Percentiles rank a stretch among this genome's conserved stretches.
Evolutionary conservation across 208 protist genomes (phyloP).

Genomic region (Leptomonas seymouri): DNA sequence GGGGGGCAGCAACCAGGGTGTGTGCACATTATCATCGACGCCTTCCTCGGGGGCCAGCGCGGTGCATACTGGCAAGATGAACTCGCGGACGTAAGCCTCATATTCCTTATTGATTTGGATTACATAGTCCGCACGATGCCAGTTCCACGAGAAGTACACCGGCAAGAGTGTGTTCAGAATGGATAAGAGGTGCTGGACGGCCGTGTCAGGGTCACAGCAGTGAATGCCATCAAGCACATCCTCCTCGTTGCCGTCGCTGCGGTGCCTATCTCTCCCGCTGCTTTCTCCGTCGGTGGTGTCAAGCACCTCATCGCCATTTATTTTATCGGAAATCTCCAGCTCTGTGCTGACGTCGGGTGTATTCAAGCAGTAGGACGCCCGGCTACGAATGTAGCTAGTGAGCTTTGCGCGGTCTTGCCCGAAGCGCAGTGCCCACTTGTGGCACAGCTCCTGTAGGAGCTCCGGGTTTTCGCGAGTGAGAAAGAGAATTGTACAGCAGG

Average conservation of each 20-base stretch:
- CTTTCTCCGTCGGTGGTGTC: background rate
- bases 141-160: constrained; percentile 91
- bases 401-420: constrained; percentile 53
- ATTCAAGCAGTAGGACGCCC: constrained; percentile 33
- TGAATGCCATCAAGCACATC: constrained; percentile 4
- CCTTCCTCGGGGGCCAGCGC: constrained; percentile 55
- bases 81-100: constrained; percentile 68
- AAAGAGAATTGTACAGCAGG: constrained; percentile 82
- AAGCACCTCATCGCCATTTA: constrained; percentile 8
- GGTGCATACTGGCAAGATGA: constrained; percentile 73
- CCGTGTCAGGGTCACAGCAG: constrained; percentile 54
- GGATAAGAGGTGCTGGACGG: constrained; percentile 73
- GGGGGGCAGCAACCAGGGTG: constrained; percentile 38
- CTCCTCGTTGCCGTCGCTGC: constrained; percentile 6
- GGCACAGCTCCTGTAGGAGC: constrained; percentile 56
- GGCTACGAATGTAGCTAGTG: constrained; percentile 43
- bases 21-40: constrained; percentile 54
- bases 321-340: constrained; percentile 1
- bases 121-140: constrained; percentile 78
- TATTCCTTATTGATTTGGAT: constrained; percentile 90
- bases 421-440: constrained; percentile 85
- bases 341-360: constrained; percentile 5
- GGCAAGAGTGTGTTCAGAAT: constrained; percentile 83
- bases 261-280: background rate
- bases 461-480: constrained; percentile 76